Evolutionary conservation across 2,329 filamentous ascomycete species (phyloP), one percentile per base, ranked within the genome.

Genomic region (Daldinia eschscholtzii): DNA sequence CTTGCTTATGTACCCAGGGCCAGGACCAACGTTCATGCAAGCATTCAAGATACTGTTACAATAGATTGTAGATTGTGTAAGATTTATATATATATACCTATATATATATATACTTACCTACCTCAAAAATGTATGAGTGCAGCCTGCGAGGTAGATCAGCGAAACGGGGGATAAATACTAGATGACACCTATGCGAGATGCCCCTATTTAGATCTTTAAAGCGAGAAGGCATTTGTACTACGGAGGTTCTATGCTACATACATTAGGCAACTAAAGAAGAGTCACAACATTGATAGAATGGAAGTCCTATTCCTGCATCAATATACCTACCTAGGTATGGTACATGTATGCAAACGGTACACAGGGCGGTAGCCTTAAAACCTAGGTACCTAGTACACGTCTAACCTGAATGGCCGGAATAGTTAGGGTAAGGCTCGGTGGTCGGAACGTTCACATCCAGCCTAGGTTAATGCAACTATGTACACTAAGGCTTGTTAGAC

Each of bases 101-200:
- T 42, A 41, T 61, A 46, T 23, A 23, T 23, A 23, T 23, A 23
- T 23, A 23, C 20, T 23, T 23, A 23, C 20, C 20, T 23, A 23
- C 20, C 20, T 23, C 2, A 23, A 23, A 23, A 23, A 23, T 58
- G 46, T 60, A 37, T 37, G 12, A 39, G 52, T 71, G 61, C 66
- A 67, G 50, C 57, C 66, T 71, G 57, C 63, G 48, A 62, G 42
- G 66, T 62, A 44, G 64, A 71, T 70, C 66, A 37, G 46, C 55
- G 5, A 18, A 69, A 61, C 37, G 46, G 50, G 26, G 42, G 20
- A 57, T 50, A 53, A 4, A 33, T 33, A 64, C 58, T 41, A 44
- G 39, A 61, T 61, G 28, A 57, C 60, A 37, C 30, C 33, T 37
- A 55, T 52, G 23, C 9, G 12, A 18, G 33, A n/a, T 52, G 26